These are phyloP conservation scores for Candida pseudofarinosa DNA, from an alignment of 805 yeast species.

Conservation along the genomic window DNA sequence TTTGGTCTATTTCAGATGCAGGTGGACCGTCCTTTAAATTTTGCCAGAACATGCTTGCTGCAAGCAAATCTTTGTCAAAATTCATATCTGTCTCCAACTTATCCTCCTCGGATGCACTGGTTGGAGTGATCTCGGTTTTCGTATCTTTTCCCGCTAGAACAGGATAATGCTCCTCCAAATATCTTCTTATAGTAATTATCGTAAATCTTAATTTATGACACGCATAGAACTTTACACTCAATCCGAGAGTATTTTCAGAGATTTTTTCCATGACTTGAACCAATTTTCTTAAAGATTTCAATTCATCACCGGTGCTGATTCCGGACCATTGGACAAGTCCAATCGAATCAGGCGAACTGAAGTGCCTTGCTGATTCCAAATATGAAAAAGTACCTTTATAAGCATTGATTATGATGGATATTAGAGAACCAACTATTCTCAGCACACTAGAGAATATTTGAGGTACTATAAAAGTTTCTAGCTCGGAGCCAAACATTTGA, in stretches of 20 bases:
- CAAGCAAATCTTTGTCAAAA: background rate
- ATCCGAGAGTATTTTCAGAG: background rate
- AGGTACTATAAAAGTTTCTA: constrained; percentile 5
- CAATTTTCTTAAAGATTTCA: background rate
- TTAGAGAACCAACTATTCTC: background rate
- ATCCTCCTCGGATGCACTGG: background rate
- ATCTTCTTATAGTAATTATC: background rate
- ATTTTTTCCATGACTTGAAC: background rate
- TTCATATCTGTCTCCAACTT: background rate
- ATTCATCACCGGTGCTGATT: background rate
- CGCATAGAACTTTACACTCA: background rate
- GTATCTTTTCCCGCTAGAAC: background rate
- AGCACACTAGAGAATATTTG: background rate
- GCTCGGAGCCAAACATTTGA: constrained; percentile 5
- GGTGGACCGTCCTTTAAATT: background rate
- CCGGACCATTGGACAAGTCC: background rate
- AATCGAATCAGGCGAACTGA: background rate
- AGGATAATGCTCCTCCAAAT: background rate
- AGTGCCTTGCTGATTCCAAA: background rate
- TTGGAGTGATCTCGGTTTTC: too few species aligned
- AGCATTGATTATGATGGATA: background rate
- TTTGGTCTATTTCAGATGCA: background rate
- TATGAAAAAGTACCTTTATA: background rate
- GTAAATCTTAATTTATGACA: background rate
- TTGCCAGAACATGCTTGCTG: background rate